Conservation (phyloP, 495 filamentous ascomycete species). For the Glarea lozoyensis region DNA sequence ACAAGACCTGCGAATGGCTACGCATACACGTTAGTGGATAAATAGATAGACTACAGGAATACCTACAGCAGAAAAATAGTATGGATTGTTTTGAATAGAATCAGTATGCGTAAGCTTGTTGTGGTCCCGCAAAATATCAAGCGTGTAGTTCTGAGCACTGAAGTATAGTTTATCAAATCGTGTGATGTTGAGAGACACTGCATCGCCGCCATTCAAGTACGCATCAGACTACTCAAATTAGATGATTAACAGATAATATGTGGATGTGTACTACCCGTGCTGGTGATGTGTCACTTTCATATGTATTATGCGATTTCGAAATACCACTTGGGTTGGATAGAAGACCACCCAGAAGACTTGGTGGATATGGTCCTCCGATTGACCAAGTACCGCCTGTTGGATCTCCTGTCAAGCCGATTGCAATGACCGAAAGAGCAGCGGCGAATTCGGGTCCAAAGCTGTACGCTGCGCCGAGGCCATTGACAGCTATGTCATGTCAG, state of each 20-base stretch:
- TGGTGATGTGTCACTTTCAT: conserved; percentile 9
- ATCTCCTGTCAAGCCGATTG: conserved; percentile 40
- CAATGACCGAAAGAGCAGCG: conserved; percentile 39
- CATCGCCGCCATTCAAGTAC: conserved; percentile 3
- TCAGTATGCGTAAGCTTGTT: neutral
- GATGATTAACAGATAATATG: neutral
- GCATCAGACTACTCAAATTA: conserved; percentile 5
- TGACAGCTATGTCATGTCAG: neutral
- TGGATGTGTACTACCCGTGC: neutral
- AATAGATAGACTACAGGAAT: neutral
- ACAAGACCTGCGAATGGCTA: conserved; percentile 6
- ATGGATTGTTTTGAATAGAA: conserved; percentile 8
- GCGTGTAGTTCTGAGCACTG: conserved; percentile 2
- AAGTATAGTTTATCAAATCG: conserved; percentile 5
- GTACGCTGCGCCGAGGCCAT: conserved; percentile 25
- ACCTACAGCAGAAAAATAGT: conserved; percentile 6
- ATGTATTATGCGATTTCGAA: conserved; percentile 7
- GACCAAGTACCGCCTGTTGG: conserved; percentile 6
- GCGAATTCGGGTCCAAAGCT: conserved; percentile 42
- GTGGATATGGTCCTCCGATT: conserved; percentile 6
- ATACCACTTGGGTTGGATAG: conserved; percentile 6
- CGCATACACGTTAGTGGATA: neutral
- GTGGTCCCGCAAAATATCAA: conserved; percentile 6
- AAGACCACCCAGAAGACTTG: conserved; percentile 3
- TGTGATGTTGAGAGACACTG: neutral